Base-by-base conservation (phyloP, 805 yeast genomes). In the Cyberlindnera americana region DNA sequence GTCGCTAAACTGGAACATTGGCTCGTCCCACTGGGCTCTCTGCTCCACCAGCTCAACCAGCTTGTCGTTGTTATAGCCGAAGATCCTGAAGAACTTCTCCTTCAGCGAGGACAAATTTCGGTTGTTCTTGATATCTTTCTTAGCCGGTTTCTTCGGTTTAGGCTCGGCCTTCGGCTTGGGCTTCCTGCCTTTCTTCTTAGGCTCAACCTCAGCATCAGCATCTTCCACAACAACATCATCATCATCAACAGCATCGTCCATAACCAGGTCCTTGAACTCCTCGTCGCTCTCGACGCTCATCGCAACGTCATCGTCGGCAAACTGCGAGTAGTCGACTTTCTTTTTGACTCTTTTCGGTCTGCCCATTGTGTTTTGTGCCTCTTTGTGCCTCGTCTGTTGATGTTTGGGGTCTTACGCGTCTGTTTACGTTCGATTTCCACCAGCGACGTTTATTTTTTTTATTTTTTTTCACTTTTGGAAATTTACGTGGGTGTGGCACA, bases 1-100 rank as follows among this genome's bases (percentile, higher is more conserved):
- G 27, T 64, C 60, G 21, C 67, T 62, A 50, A 76, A 54, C 49
- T 59, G 61, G 44, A 78, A 78, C 27, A 75, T 46, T 19, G 64
- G 58, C 2, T 58, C 57, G 25, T 75, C 77, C 77, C 83, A 81
- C 4, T 59, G 61, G 14, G 63, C 66, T 42, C 81, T 72, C 26
- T 70, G 64, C 18, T 66, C 57, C 4, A 75, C 59, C 3, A 75
- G 58, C 14, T 59, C 56, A 10, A 72, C 57, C 29, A 75, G 64
- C 37, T 67, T 67, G 1, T 56, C 56, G 26, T 65, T 67, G 47
- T 77, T 70, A 19, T 60, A 52, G 0, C 90, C 90, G 53, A 69
- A 79, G 35, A 72, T 51, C 29, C 70, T 57, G 25, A 53, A 56
- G 28, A 70, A 48, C 34, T 71, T 65, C 25, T 72, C 78, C 33